phyloP scores from a whole-genome alignment of 192 early-diverging fungal species.

The Kickxella alabastrina region DNA sequence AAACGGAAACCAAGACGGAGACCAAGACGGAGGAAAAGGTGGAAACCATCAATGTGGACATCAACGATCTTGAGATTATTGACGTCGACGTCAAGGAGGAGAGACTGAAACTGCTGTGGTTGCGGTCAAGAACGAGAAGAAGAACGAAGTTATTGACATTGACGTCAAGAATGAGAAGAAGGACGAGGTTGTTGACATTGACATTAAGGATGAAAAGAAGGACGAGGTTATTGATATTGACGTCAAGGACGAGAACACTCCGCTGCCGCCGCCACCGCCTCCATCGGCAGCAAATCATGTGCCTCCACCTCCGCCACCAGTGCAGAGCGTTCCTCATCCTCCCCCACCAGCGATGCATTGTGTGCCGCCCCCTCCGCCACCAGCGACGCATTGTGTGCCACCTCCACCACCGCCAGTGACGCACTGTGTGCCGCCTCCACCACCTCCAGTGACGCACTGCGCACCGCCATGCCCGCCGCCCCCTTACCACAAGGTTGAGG shows the following conservation, averaged over 20 bases:
- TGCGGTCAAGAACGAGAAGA: conserved; percentile 5
- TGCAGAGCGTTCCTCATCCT: too few relatives aligned
- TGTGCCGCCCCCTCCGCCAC: background rate
- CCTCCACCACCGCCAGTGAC: background rate
- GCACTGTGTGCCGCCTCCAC: background rate
- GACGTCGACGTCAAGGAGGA: conserved; percentile 12
- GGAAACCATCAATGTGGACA: conserved; percentile 10
- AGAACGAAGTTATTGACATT: conserved; percentile 2
- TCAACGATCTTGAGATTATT: conserved; percentile 3
- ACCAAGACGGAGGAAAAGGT: conserved; percentile 6
- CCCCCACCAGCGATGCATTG: background rate
- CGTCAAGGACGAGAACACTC: conserved; percentile 5
- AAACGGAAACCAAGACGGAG: background rate
- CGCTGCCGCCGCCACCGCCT: background rate
- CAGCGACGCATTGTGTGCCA: background rate
- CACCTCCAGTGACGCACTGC: background rate
- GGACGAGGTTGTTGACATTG: background rate
- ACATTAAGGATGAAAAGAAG: conserved; percentile 7
- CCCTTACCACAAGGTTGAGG: background rate
- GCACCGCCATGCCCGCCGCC: background rate
- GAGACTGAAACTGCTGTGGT: background rate
- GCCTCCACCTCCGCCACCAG: background rate
- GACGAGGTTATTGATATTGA: conserved; percentile 4
- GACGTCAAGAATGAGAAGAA: conserved; percentile 12
- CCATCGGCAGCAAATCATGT: conserved; percentile 1